phyloP scores from a whole-genome alignment of 2,329 filamentous ascomycete species.

The Verticillium tricorpus region DNA sequence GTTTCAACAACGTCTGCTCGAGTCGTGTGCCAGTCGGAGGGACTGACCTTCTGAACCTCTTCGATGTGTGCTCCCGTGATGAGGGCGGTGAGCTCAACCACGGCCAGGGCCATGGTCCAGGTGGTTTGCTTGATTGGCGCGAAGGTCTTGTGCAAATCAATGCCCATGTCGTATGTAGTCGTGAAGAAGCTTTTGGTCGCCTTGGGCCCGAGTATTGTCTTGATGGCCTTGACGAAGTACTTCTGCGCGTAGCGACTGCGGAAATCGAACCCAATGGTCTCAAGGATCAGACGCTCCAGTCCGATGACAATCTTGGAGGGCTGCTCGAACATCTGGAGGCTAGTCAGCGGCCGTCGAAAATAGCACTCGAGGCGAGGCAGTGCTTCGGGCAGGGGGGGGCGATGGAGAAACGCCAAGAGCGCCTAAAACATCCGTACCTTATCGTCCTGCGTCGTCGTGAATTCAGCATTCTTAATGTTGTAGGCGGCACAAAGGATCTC shows the following conservation, averaged over 20 bases:
- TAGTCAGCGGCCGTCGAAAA: not conserved
- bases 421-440: conserved; percentile 47
- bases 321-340: conserved; percentile 67
- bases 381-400: not conserved
- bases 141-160: conserved; percentile 91
- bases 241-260: conserved; percentile 84
- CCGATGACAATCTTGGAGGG: conserved; percentile 79
- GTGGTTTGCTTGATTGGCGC: conserved; percentile 86
- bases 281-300: conserved; percentile 86
- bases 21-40: conserved; percentile 40
- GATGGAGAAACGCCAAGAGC: not conserved
- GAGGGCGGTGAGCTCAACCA: conserved; percentile 74
- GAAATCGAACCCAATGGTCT: conserved; percentile 92
- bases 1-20: conserved; percentile 63
- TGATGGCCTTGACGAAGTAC: conserved; percentile 73
- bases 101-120: conserved; percentile 77
- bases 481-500: conserved; percentile 90
- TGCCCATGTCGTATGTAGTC: conserved; percentile 74
- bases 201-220: conserved; percentile 44
- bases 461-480: conserved; percentile 70
- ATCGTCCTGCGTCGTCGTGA: conserved; percentile 73
- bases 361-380: not conserved
- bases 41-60: conserved; percentile 43
- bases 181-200: conserved; percentile 55
- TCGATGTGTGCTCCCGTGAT: conserved; percentile 55